Percentiles rank a stretch among this genome's conserved stretches.
phyloP scores from a whole-genome alignment of 257 asterid species.

The Haberlea rhodopensis region DNA sequence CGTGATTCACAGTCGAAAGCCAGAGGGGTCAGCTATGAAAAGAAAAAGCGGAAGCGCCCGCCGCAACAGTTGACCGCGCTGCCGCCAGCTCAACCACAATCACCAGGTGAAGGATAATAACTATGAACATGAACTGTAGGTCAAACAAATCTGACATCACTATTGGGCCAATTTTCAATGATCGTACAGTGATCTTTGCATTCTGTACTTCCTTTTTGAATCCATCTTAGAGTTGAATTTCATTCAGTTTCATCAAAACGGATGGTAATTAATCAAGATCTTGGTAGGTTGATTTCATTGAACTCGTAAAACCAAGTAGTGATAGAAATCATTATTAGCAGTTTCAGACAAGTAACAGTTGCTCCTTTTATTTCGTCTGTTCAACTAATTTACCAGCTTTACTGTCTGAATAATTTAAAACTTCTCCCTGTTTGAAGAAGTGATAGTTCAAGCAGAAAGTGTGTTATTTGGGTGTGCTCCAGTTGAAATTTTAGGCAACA shows the following conservation, averaged over 20 bases:
- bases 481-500: too few species aligned
- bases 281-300: slow-evolving; percentile 8
- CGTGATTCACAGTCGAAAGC: slow-evolving; percentile 90
- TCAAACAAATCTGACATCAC: not conserved
- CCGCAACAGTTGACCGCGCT: slow-evolving; percentile 23
- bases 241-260: not conserved
- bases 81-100: slow-evolving; percentile 28
- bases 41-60: slow-evolving; percentile 79
- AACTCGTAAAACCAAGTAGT: not conserved
- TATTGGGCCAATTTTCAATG: slow-evolving; percentile 5
- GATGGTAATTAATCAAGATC: slow-evolving; percentile 5
- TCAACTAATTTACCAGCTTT: too few species aligned
- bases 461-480: too few species aligned
- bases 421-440: too few species aligned
- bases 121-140: slow-evolving; percentile 16
- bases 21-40: slow-evolving; percentile 88
- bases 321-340: slow-evolving; percentile 27
- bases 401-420: too few species aligned
- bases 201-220: not conserved
- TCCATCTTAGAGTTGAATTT: slow-evolving; percentile 31
- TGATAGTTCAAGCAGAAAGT: too few species aligned
- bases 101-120: slow-evolving; percentile 37
- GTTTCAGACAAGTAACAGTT: slow-evolving; percentile 16
- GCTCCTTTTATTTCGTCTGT: not conserved
- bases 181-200: slow-evolving; percentile 7